Base-by-base conservation (phyloP, 257 asterid genomes). In the Oldenlandia corymbosa region DNA sequence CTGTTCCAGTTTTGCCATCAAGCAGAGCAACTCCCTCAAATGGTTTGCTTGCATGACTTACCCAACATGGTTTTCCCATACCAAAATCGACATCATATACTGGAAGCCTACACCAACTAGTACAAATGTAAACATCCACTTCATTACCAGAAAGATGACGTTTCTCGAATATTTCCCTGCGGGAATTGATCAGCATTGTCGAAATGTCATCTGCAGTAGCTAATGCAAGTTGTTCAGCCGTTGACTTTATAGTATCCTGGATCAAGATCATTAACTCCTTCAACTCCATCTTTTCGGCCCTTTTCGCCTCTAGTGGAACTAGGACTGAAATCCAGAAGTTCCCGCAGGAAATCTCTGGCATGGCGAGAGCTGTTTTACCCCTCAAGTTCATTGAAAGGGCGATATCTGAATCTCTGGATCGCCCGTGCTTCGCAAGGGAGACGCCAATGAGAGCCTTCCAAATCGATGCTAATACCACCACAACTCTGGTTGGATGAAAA, bases 51-150 rank as follows among this genome's bases (percentile, higher is more conserved):
- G 57, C 56, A 43, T 10, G 23, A 62, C 75, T 70, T 10, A 60
- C 64, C 79, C 79, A 75, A 1, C 11, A 32, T 34, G 80, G 77
- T 26, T 67, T 71, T 58, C 80, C 77, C 80, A 74, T 62, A 5
- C 69, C 79, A 60, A 74, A 69, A 49, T 68, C 71, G n/a, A 54
- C 72, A 57, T 69, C 68, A 7, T 58, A 53, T 10, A 41, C 6
- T 8, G 66, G 58, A 3, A 69, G 57, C 45, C 21, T 53, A 17
- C 75, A 69, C 75, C 62, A 52, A 31, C 75, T 69, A 4, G 65
- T 36, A 37, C 54, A 11, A 0, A 57, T 0, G 42, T 37, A 55
- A 9, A 20, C 50, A 24, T 68, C 70, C 28, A 48, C 30, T 2
- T 8, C 39, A 1, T 28, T 30, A 1, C 14, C 57, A 9, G 26